A percentile compares a stretch with the other conserved stretches of the same genome.
These are phyloP conservation scores for Camellia lanceoleosa DNA, from an alignment of 148 eudicot genomes.

Conservation along the genomic window DNA sequence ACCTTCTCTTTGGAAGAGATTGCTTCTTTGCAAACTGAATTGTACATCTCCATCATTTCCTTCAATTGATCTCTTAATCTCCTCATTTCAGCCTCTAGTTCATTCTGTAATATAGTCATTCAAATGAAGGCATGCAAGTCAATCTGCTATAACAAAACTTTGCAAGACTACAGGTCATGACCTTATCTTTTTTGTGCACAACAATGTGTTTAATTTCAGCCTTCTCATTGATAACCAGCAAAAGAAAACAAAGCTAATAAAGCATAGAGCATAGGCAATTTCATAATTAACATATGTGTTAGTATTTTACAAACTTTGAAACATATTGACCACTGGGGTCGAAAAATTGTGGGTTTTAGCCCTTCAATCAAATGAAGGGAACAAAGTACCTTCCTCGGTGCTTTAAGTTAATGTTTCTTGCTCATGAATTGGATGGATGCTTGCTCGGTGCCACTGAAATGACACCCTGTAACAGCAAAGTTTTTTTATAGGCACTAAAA, in stretches of 20 bases:
- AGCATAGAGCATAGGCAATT: not conserved
- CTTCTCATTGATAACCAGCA: not conserved
- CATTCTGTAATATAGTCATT: conserved; percentile 39
- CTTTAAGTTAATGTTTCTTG: not conserved
- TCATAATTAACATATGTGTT: not conserved
- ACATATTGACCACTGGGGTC: not conserved
- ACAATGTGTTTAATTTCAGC: not conserved
- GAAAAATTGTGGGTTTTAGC: not conserved
- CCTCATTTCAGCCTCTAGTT: conserved; percentile 53
- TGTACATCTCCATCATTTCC: conserved; percentile 55
- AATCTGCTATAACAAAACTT: not conserved
- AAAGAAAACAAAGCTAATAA: not conserved
- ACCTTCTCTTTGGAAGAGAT: conserved; percentile 44
- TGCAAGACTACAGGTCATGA: not conserved
- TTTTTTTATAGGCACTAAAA: not conserved
- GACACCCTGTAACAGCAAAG: conserved; percentile 3
- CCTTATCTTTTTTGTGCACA: not conserved
- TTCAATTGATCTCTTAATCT: conserved; percentile 49
- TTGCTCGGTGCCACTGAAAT: not conserved
- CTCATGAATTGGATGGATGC: not conserved
- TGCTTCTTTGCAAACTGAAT: conserved; percentile 44
- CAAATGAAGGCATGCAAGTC: not conserved
- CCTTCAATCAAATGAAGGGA: conserved; percentile 2
- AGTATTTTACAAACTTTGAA: not conserved
- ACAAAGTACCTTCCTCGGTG: not conserved